These are phyloP conservation scores for Calonectria naviculata DNA, from an alignment of 2,329 filamentous ascomycete species.

Conservation along the genomic window DNA sequence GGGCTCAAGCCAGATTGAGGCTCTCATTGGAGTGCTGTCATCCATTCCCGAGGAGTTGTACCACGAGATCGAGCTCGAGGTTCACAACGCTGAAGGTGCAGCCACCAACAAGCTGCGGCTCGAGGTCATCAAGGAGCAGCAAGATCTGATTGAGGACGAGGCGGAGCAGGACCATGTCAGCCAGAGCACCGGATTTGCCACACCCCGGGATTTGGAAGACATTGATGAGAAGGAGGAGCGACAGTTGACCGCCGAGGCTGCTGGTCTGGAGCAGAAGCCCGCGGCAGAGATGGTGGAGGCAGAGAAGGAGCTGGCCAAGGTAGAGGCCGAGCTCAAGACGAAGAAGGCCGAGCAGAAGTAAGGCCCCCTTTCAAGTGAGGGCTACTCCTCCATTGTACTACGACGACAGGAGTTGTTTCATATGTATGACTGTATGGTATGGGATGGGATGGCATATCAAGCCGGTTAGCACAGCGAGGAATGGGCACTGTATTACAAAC, in stretches of 20 bases:
- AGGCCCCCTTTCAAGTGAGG: constrained; percentile 9
- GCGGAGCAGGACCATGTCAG: constrained; percentile 90
- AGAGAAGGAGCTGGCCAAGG: constrained; percentile 58
- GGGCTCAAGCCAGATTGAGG: constrained; percentile 90
- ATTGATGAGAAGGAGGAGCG: constrained; percentile 95
- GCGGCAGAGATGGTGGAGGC: constrained; percentile 66
- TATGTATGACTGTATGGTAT: constrained; percentile 47
- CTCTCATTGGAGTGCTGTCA: constrained; percentile 89
- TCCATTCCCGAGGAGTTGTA: constrained; percentile 98
- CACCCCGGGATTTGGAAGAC: constrained; percentile 86
- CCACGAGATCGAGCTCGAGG: constrained; percentile 99
- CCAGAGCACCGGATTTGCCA: constrained; percentile 77
- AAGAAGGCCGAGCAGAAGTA: constrained; percentile 50
- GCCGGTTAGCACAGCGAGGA: constrained; percentile 17
- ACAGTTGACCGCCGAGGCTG: constrained; percentile 61
- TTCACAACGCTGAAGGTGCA: constrained; percentile 95
- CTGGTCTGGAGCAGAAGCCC: constrained; percentile 59
- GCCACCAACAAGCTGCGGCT: constrained; percentile 99
- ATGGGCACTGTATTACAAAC: constrained; percentile 41
- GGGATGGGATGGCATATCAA: constrained; percentile 36
- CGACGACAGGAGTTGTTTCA: constrained; percentile 39
- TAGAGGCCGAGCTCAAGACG: constrained; percentile 40
- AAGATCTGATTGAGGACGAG: constrained; percentile 97
- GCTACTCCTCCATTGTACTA: constrained; percentile 36
- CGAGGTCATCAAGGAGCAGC: constrained; percentile 97